Base-by-base conservation (phyloP, 352 stramenopile species). In the Globisporangium okanoganense region DNA sequence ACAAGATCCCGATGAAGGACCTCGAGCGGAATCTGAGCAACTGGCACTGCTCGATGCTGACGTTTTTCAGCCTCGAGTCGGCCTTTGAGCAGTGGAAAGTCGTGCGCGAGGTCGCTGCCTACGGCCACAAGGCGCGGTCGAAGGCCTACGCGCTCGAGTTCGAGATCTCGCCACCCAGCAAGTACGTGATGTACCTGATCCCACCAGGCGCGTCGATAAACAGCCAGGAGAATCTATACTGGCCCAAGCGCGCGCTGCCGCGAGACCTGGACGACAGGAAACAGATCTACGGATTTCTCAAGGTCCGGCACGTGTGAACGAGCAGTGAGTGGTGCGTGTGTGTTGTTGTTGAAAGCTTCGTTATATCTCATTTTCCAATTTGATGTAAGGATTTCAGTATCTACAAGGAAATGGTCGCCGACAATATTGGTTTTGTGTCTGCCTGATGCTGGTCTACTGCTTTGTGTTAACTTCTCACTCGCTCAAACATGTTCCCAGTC, bases 151-250 rank as follows among this genome's bases (percentile, higher is more conserved):
- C 75, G 10, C 65, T 90, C 20, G 59, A 70, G 29, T 56, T 89
- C 14, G 66, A 73, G 36, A 71, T 88, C 20, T 62, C 69, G 2
- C 71, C 73, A 1, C 58, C 71, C 3, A 76, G 55, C 6, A 67
- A 75, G 29, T 85, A 80, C 60, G 61, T 70, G 6, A 67, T 92
- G 61, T 92, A 85, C 48, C 24, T 94, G 10, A 79, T 94, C 59
- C 85, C 85, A 4, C 82, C 85, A 0, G 82, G 80, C 31, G 77
- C 70, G 10, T 91, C 85, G 2, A 85, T 94, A 47, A 94, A 94
- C 64, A 89, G 84, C 47, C n/a, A 79, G 3, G 61, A 81, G 18
- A 92, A 91, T 31, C 66, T 84, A 31, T 94, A 94, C 51, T 90
- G 78, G 79, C 78, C 85, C 3, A 62, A 70, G 27, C 74, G 76